Conservation (phyloP, 108 stramenopile genomes). For the Nannochloropsis gaditana region DNA sequence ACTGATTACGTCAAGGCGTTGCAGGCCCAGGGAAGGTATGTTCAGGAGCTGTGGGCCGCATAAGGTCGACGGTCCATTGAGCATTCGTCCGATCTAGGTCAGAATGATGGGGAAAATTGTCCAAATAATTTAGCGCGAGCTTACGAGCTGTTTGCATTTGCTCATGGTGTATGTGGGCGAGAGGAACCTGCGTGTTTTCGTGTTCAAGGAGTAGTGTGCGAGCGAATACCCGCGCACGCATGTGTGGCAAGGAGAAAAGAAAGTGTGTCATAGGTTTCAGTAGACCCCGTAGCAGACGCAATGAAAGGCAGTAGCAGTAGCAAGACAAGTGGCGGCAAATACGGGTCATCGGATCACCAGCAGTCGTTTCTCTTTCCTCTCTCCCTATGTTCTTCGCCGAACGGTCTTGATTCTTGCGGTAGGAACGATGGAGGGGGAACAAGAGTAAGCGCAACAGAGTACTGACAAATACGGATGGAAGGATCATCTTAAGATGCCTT, state of each 20-base stretch:
- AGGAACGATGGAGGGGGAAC: background rate
- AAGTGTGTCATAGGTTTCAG: background rate
- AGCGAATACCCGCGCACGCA: no score
- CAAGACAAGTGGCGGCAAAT: background rate
- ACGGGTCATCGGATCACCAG: background rate
- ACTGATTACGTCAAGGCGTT: conserved; percentile 18
- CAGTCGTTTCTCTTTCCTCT: background rate
- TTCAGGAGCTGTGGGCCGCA: conserved; percentile 35
- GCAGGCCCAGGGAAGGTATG: conserved; percentile 34
- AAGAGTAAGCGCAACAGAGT: conserved; percentile 12
- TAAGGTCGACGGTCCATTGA: background rate
- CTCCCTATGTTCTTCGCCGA: background rate
- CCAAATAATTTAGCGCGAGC: background rate
- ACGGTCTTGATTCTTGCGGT: background rate
- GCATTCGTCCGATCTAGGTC: no score
- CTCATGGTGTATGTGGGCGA: background rate
- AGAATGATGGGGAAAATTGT: background rate
- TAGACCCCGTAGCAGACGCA: background rate
- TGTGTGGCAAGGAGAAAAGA: background rate
- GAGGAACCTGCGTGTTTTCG: conserved; percentile 2
- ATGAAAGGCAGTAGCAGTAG: background rate
- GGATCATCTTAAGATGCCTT: no score
- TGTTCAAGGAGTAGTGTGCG: background rate
- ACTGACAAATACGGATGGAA: background rate
- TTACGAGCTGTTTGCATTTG: background rate